These are phyloP conservation scores for Stachybotrys chartarum DNA, from an alignment of 2,329 filamentous ascomycete genomes.

Conservation along the genomic window DNA sequence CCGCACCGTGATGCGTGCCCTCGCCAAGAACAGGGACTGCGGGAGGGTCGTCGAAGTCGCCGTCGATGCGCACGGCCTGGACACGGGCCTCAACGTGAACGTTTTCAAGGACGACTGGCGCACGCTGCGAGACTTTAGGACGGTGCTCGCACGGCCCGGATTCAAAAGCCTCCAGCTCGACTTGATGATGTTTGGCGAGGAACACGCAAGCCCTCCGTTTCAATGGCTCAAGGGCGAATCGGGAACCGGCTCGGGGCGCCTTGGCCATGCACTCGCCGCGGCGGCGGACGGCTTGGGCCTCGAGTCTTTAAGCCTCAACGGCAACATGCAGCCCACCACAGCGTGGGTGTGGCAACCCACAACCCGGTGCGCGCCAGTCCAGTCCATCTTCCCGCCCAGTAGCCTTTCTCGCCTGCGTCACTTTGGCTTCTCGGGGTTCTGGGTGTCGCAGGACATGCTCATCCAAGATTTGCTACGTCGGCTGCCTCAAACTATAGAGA, in stretches of 20 bases:
- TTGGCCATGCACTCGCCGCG: neutral
- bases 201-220: neutral
- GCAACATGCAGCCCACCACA: neutral
- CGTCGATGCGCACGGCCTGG: slow-evolving; percentile 20
- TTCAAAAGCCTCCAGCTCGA: neutral
- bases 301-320: neutral
- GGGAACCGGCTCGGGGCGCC: neutral
- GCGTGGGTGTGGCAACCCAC: neutral
- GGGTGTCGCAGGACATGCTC: neutral
- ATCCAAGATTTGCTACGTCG: neutral
- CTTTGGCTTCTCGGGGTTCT: neutral
- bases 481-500: neutral
- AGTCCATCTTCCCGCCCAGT: neutral
- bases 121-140: neutral
- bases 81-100: slow-evolving; percentile 19
- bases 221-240: neutral
- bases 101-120: neutral
- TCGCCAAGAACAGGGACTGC: slow-evolving; percentile 14
- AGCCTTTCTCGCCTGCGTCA: neutral
- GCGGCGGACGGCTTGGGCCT: neutral
- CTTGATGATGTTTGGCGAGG: neutral
- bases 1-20: slow-evolving; percentile 14
- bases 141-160: neutral
- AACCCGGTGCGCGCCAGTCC: neutral
- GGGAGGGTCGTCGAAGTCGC: slow-evolving; percentile 23